Conservation (phyloP, 495 filamentous ascomycete genomes). For the Neurospora hispaniola region DNA sequence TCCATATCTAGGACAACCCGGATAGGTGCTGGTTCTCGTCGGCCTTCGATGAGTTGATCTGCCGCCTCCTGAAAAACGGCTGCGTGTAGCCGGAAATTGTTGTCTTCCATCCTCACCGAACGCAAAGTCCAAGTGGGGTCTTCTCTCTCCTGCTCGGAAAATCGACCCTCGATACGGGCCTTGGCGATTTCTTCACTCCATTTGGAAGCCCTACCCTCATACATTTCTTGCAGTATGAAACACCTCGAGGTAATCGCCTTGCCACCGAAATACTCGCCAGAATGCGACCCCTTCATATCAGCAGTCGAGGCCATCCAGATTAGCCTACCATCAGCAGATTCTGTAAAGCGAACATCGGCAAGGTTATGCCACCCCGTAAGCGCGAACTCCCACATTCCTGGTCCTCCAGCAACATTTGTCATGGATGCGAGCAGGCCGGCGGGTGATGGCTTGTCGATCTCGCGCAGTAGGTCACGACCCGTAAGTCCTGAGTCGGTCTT, state of each 20-base stretch:
- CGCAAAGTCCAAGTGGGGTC: conserved; percentile 69
- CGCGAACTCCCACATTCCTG: conserved; percentile 50
- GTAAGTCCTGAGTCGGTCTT: conserved; percentile 47
- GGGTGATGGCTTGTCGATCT: conserved; percentile 65
- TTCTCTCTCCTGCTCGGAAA: conserved; percentile 68
- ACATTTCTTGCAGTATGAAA: conserved; percentile 58
- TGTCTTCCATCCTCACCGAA: conserved; percentile 47
- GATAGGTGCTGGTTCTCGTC: conserved; percentile 46
- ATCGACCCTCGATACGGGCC: conserved; percentile 76
- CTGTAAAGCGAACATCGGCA: conserved; percentile 61
- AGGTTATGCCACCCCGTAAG: conserved; percentile 65
- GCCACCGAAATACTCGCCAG: conserved; percentile 37
- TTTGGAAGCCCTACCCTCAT: conserved; percentile 67
- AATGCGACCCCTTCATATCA: conserved; percentile 42
- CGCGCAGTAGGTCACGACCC: conserved; percentile 68
- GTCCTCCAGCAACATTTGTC: conserved; percentile 42
- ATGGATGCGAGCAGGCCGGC: conserved; percentile 44
- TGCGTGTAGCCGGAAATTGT: conserved; percentile 55
- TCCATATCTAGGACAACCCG: conserved; percentile 52
- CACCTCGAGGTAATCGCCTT: conserved; percentile 44
- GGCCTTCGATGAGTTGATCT: conserved; percentile 41
- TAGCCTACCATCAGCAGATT: conserved; percentile 60
- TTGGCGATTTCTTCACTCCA: conserved; percentile 79
- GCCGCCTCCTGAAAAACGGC: conserved; percentile 65
- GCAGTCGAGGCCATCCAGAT: conserved; percentile 59